These are phyloP conservation scores for Urochloa ruziziensis DNA, from an alignment of 176 grass and related monocot species.

Conservation along the genomic window DNA sequence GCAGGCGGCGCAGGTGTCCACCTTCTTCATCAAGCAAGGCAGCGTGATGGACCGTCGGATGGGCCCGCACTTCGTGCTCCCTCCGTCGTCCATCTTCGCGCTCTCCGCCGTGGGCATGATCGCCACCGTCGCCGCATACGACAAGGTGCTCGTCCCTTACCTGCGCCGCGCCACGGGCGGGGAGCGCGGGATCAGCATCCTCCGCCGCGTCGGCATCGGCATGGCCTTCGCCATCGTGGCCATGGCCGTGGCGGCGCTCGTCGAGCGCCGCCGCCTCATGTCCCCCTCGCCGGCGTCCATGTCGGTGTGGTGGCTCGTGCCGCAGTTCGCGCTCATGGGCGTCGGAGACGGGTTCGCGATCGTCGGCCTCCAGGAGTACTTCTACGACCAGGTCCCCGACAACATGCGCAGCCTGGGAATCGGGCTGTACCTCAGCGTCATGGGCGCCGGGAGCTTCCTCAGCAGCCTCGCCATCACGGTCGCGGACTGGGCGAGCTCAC, in stretches of 20 bases:
- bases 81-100: constrained; percentile 63
- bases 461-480: constrained; percentile 66
- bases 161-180: constrained; percentile 45
- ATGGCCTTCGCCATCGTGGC: constrained; percentile 38
- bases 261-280: constrained; percentile 50
- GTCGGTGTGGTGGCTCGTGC: constrained; percentile 66
- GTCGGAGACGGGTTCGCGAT: constrained; percentile 73
- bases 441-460: constrained; percentile 72
- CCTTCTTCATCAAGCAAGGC: constrained; percentile 95
- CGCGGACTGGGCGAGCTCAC: constrained; percentile 32
- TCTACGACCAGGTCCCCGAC: constrained; percentile 87
- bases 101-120: constrained; percentile 61
- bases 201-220: constrained; percentile 64
- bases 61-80: constrained; percentile 49
- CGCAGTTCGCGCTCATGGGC: constrained; percentile 69
- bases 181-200: constrained; percentile 80
- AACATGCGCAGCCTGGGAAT: constrained; percentile 84
- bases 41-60: constrained; percentile 67
- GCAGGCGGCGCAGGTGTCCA: constrained; percentile 43
- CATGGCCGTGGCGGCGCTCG: constrained; percentile 42
- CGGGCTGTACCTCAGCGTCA: constrained; percentile 66
- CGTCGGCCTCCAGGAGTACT: constrained; percentile 88
- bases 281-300: neutral
- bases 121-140: constrained; percentile 45
- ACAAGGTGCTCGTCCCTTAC: constrained; percentile 64